A percentile compares a stretch with the other conserved stretches of the same genome.
Evolutionary conservation across 208 protist species (phyloP).

Genomic region (Acanthamoeba castellanii): DNA sequence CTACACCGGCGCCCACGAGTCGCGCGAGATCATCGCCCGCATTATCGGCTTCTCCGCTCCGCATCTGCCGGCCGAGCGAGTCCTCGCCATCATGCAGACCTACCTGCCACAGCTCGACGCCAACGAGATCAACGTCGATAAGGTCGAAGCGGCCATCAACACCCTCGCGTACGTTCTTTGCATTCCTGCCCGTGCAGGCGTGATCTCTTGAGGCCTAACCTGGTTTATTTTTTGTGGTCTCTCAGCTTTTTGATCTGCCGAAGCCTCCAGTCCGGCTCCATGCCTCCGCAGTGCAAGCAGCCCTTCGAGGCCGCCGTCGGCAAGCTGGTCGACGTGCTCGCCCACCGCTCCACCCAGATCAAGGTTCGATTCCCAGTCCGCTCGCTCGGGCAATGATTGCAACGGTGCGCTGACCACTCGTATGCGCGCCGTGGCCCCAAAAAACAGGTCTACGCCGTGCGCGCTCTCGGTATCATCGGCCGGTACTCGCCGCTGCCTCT

Average conservation of each 20-base stretch:
- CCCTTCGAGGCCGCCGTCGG: conserved; percentile 28
- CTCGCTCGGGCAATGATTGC: background rate
- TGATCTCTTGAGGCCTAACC: background rate
- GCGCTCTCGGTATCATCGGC: conserved; percentile 51
- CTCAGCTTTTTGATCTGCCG: conserved; percentile 64
- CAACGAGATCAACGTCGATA: conserved; percentile 60
- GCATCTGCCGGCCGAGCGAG: conserved; percentile 14
- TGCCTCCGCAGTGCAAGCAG: conserved; percentile 64
- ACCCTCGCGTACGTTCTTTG: conserved; percentile 12
- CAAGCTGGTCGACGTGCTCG: conserved; percentile 13
- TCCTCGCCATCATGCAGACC: conserved; percentile 49
- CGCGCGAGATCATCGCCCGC: conserved; percentile 50
- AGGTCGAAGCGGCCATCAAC: conserved; percentile 67
- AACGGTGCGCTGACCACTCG: background rate
- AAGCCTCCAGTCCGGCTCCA: conserved; percentile 28
- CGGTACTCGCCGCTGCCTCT: conserved; percentile 63
- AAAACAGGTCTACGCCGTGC: conserved; percentile 12
- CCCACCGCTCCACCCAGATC: conserved; percentile 33
- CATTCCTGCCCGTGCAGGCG: background rate
- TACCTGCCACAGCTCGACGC: conserved; percentile 57
- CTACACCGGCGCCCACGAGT: conserved; percentile 66
- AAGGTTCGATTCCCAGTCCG: background rate
- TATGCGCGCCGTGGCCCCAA: background rate
- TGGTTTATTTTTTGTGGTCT: background rate
- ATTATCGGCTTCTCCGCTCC: conserved; percentile 59